These are phyloP conservation scores for Telfairia occidentalis DNA, from an alignment of 331 rosid species.

Conservation along the genomic window DNA sequence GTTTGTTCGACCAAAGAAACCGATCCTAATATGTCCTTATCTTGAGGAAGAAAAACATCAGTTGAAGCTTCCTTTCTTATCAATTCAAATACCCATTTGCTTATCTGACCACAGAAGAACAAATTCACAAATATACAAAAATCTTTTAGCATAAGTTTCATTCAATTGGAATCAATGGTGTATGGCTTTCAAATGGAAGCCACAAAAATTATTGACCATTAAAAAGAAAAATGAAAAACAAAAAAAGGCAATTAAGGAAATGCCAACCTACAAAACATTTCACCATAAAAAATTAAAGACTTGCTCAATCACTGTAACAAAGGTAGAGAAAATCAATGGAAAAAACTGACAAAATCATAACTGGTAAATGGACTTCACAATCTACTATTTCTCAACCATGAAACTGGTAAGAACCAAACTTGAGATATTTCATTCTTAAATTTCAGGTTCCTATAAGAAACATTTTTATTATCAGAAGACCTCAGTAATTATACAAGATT, in stretches of 20 bases:
- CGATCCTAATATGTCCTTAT: slow-evolving; percentile 18
- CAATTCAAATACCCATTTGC: slow-evolving; percentile 68
- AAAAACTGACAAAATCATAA: neutral
- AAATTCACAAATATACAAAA: neutral
- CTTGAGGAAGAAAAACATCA: slow-evolving; percentile 36
- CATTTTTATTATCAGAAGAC: neutral
- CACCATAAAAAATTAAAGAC: neutral
- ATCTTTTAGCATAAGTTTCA: neutral
- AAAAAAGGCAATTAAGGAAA: neutral
- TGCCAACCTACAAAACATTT: neutral
- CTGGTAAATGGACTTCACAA: neutral
- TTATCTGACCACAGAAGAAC: slow-evolving; percentile 45
- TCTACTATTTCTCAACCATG: neutral
- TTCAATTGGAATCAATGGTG: neutral
- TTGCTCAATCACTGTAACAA: neutral
- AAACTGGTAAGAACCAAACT: neutral
- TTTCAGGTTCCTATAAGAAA: neutral
- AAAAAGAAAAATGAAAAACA: neutral
- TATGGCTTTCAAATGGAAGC: neutral
- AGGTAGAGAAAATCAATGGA: neutral
- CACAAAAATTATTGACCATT: neutral
- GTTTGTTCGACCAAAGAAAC: slow-evolving; percentile 17
- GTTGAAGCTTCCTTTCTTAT: slow-evolving; percentile 25
- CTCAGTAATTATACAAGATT: neutral
- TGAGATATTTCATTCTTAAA: neutral